Evolutionary conservation across 345 rosid genomes (phyloP), one percentile per base, ranked within the genome.

Genomic region (Eucalyptus marginata): DNA sequence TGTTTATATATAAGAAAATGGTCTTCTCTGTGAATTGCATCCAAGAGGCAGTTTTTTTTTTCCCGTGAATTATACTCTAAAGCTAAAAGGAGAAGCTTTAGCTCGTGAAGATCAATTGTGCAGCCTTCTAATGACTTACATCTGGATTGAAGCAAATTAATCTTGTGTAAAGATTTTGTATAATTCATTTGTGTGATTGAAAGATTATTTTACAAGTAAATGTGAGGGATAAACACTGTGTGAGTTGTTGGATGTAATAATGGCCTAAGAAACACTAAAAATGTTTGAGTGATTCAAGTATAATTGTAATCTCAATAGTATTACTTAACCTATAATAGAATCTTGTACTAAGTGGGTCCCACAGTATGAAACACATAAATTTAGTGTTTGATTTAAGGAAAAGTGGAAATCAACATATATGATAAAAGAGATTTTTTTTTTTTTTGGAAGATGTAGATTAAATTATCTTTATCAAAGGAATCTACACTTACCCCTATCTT

Each of bases 311-410:
- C 10, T 64, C 36, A 27, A 64, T 13, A 27, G 36, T 64, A 64
- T n/a, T 31, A 7, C n/a, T 29, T 64, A 64, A 64, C 76, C 36
- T n/a, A 64, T n/a, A 14, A 16, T 64, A 64, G 10, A 64, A 62
- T 62, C 9, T 27, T 64, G 36, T 64, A 36, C 9, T 64, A 7
- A 64, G 76, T 64, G n/a, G 17, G 3, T 64, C 4, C 76, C 10
- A n/a, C 3, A 2, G 2, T 4, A 8, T 6, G 17, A 62, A 62
- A 27, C 1, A 7, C 17, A 2, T 64, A n/a, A 14, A 64, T 64
- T n/a, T n/a, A 64, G 10, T 7, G 5, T n/a, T 4, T 1, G 10
- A 64, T 64, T 64, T 64, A 64, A n/a, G 36, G 36, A 64, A 64
- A 64, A 64, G 36, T 64, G 36, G 18, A 64, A n/a, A 64, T 64